phyloP scores from a whole-genome alignment of 2,329 filamentous ascomycete genomes.

The Ceratocystiopsis sp. region DNA sequence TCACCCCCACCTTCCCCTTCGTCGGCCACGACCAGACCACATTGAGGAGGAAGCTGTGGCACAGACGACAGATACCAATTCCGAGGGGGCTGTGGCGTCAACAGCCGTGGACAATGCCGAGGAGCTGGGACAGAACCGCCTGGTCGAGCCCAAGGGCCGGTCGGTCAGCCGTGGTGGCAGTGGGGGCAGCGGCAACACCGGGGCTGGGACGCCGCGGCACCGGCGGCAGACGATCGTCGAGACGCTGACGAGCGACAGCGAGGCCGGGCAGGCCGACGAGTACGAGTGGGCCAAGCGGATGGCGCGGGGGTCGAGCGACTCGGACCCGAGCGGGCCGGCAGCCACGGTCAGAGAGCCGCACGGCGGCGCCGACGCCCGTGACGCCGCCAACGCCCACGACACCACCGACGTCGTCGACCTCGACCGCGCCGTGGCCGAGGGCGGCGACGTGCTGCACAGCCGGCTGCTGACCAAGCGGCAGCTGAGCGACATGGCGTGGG shows the following conservation, averaged over 20 bases:
- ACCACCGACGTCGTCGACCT: constrained; percentile 27
- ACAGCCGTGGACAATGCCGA: constrained; percentile 9
- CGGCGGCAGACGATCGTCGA: constrained; percentile 18
- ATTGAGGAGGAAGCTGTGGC: constrained; percentile 12
- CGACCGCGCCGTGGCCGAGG: background rate
- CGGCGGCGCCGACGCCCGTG: too few species aligned
- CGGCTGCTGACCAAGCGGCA: constrained; percentile 90
- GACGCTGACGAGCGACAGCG: constrained; percentile 23
- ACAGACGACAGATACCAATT: too few species aligned
- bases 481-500: constrained; percentile 91
- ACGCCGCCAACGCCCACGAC: too few species aligned
- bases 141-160: constrained; percentile 20
- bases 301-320: constrained; percentile 13
- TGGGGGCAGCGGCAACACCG: background rate
- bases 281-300: constrained; percentile 35
- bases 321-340: too few species aligned
- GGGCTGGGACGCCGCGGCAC: constrained; percentile 1
- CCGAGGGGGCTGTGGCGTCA: too few species aligned
- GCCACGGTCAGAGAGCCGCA: too few species aligned
- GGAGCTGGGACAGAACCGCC: constrained; percentile 14
- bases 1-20: background rate
- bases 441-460: constrained; percentile 27
- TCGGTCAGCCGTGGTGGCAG: background rate
- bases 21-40: background rate
- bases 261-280: constrained; percentile 38